Conservation (phyloP, 1,284 basidiomycete species). For the Mycena citricolor region DNA sequence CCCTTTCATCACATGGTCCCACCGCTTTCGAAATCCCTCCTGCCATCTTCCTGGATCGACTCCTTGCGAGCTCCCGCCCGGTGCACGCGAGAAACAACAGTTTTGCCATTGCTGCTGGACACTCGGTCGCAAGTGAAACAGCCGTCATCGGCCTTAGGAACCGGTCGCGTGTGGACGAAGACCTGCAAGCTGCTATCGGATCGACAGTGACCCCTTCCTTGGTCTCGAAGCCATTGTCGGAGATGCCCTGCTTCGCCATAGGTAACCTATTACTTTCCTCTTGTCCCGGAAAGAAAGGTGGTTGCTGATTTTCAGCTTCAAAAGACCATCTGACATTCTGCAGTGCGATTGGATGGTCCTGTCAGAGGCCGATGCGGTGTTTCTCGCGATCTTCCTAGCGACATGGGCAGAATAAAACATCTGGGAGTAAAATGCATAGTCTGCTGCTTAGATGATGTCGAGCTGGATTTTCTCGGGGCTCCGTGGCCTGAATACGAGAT, state of each 20-base stretch:
- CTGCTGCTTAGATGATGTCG: conserved; percentile 88
- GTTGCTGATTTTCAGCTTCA: background rate
- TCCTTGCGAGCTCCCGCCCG: no score
- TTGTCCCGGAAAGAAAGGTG: conserved; percentile 94
- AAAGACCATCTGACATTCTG: background rate
- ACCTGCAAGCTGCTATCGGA: conserved; percentile 46
- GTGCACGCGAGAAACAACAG: no score
- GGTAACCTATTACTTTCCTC: conserved; percentile 93
- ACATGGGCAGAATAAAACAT: conserved; percentile 76
- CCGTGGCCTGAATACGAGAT: conserved; percentile 79
- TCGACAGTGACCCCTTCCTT: conserved; percentile 31
- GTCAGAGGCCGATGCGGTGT: conserved; percentile 82
- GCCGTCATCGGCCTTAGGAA: conserved; percentile 25
- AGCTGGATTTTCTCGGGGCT: conserved; percentile 81
- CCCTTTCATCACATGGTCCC: conserved; percentile 39
- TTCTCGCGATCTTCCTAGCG: conserved; percentile 78
- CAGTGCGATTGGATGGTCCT: conserved; percentile 82
- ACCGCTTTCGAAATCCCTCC: conserved; percentile 47
- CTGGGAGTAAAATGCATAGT: conserved; percentile 81
- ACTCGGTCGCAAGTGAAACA: conserved; percentile 28
- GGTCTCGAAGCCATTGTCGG: conserved; percentile 6
- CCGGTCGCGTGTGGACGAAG: conserved; percentile 39
- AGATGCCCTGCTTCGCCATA: conserved; percentile 48
- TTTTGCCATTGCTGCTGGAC: no score
- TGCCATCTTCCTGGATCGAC: conserved; percentile 42